These are phyloP conservation scores for Papiliotrema terrestris DNA, from an alignment of 1,284 basidiomycete genomes.

Conservation along the genomic window DNA sequence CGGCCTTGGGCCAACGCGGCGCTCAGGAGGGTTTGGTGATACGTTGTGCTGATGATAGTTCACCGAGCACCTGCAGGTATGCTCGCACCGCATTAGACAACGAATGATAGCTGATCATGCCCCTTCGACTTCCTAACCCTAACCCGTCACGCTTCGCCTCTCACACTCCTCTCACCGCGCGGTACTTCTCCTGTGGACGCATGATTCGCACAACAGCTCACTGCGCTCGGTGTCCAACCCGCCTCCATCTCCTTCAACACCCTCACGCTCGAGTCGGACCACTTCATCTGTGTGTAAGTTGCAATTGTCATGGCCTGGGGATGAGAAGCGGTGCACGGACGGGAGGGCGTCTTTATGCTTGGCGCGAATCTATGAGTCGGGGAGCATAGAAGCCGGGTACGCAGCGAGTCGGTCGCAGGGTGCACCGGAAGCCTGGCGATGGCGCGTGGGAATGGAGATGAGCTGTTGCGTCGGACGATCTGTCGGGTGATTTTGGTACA, in stretches of 20 bases:
- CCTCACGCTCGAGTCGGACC: conserved; percentile 92
- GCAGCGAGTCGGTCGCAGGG: no score
- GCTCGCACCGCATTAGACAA: conserved; percentile 1
- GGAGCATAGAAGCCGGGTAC: no score
- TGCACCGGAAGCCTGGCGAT: no score
- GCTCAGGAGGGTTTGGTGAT: background rate
- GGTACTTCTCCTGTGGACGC: background rate
- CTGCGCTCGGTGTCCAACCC: conserved; percentile 91
- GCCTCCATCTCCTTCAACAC: conserved; percentile 97
- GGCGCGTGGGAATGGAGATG: no score
- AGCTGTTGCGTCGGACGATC: no score
- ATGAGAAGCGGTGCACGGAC: no score
- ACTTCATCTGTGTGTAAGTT: conserved; percentile 75
- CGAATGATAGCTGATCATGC: background rate
- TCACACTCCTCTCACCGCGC: background rate
- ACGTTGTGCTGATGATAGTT: conserved; percentile 32
- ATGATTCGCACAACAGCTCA: conserved; percentile 59
- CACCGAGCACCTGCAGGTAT: conserved; percentile 52
- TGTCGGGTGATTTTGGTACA: no score
- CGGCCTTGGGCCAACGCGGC: no score
- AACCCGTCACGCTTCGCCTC: background rate
- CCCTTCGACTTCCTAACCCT: background rate
- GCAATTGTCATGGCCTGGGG: no score
- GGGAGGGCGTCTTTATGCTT: no score
- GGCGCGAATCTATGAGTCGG: no score